Base-by-base conservation (phyloP, 192 early-diverging fungal species). In the Dissophora ornata region DNA sequence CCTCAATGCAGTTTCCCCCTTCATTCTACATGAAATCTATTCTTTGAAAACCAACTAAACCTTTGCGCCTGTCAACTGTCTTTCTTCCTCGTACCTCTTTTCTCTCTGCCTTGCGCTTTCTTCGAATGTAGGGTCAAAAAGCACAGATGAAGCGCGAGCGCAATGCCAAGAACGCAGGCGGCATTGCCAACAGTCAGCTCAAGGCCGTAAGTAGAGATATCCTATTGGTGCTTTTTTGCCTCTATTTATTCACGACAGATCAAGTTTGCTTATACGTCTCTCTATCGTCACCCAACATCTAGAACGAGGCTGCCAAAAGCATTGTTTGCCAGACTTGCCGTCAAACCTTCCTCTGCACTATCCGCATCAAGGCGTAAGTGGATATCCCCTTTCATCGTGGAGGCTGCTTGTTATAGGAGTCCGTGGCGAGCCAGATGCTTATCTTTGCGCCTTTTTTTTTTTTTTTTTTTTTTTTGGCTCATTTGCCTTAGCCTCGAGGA, bases 231-330 rank as follows among this genome's bases (percentile, higher is more conserved):
- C 36, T 38, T 38, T 38, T 38, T 38, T n/a, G n/a, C n/a, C n/a
- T n/a, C n/a, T n/a, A n/a, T n/a, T n/a, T n/a, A n/a, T n/a, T n/a
- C n/a, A n/a, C n/a, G n/a, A n/a, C n/a, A n/a, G n/a, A n/a, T n/a
- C n/a, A n/a, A n/a, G n/a, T n/a, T n/a, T n/a, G n/a, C n/a, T n/a
- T n/a, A n/a, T n/a, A n/a, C n/a, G n/a, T n/a, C n/a, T n/a, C n/a
- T n/a, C n/a, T n/a, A n/a, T n/a, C n/a, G n/a, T n/a, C n/a, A n/a
- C n/a, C n/a, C n/a, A n/a, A n/a, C n/a, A n/a, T 42, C 8, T 79
- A 88, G 90, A 96, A 96, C 77, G 89, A 92, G 61, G 85, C 86
- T 29, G 94, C 95, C 29, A 94, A 91, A 80, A 93, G 70, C 67
- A 87, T 91, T 62, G 83, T 90, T 32, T 96, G 95, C 83, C 67